These are phyloP conservation scores for Tolypocladium ophioglossoides DNA, from an alignment of 2,329 filamentous ascomycete genomes.

Conservation along the genomic window DNA sequence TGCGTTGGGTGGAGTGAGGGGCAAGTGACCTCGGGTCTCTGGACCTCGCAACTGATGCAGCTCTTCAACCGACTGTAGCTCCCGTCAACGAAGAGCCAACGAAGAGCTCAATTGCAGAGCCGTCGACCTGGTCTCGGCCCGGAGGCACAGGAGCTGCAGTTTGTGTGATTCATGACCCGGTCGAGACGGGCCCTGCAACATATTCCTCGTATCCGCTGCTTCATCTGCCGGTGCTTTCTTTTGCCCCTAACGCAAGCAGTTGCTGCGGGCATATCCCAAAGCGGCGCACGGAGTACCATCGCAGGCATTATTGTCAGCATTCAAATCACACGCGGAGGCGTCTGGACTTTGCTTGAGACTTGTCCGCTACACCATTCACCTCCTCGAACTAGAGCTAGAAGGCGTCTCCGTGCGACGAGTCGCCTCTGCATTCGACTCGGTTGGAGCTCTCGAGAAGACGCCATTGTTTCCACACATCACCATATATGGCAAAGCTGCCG, in stretches of 20 bases:
- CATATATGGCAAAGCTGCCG: background rate
- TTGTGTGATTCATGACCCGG: background rate
- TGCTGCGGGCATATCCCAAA: background rate
- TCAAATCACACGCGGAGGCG: background rate
- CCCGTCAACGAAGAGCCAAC: background rate
- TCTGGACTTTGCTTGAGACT: background rate
- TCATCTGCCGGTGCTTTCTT: background rate
- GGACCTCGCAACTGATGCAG: background rate
- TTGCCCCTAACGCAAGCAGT: background rate
- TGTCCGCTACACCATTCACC: background rate
- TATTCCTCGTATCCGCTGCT: background rate
- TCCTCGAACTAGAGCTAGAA: background rate
- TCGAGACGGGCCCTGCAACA: background rate
- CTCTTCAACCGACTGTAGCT: background rate
- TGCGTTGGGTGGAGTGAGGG: conserved; percentile 6
- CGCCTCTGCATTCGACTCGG: background rate
- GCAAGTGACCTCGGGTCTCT: conserved; percentile 4
- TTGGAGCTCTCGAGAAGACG: background rate
- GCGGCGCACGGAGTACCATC: background rate
- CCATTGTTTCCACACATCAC: background rate
- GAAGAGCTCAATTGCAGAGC: background rate
- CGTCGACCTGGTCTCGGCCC: too few species aligned
- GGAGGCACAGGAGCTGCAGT: background rate
- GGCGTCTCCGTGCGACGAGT: background rate
- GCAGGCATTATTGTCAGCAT: background rate